These are phyloP conservation scores for Xylaria sp. DNA, from an alignment of 495 filamentous ascomycete species.

Conservation along the genomic window DNA sequence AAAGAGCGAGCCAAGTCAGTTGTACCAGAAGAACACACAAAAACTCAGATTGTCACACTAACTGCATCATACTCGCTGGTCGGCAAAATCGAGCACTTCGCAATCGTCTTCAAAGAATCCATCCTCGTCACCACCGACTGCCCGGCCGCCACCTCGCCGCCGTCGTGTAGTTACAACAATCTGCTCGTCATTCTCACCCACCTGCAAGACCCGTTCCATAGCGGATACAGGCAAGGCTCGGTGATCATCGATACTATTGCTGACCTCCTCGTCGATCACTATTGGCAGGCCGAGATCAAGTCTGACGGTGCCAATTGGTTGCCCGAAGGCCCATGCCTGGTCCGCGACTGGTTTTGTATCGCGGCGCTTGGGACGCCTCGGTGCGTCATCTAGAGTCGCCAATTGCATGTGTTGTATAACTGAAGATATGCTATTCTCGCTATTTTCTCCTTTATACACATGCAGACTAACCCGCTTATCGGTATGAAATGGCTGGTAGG, in stretches of 20 bases:
- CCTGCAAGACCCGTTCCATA: constrained; percentile 63
- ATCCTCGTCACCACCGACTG: constrained; percentile 65
- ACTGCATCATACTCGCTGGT: constrained; percentile 72
- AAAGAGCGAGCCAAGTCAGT: constrained; percentile 32
- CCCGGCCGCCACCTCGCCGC: constrained; percentile 61
- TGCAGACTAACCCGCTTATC: constrained; percentile 78
- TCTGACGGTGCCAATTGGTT: constrained; percentile 63
- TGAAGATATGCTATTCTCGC: constrained; percentile 30
- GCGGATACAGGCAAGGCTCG: constrained; percentile 61
- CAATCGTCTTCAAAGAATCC: constrained; percentile 96
- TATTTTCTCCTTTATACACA: constrained; percentile 55
- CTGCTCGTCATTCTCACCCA: constrained; percentile 73
- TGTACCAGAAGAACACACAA: constrained; percentile 29
- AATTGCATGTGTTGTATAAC: constrained; percentile 42
- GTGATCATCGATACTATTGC: constrained; percentile 55
- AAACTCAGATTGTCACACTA: constrained; percentile 25
- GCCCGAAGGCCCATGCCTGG: constrained; percentile 74
- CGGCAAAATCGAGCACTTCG: constrained; percentile 90
- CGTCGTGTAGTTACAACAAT: constrained; percentile 81
- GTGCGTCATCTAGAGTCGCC: constrained; percentile 39
- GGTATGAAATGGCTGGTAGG: constrained; percentile 90
- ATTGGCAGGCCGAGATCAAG: constrained; percentile 63
- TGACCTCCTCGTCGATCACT: constrained; percentile 63
- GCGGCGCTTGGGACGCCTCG: constrained; percentile 31
- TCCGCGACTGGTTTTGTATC: constrained; percentile 24